These are phyloP conservation scores for Rhodamnia rubescens DNA, from an alignment of 345 rosid species.

Conservation along the genomic window DNA sequence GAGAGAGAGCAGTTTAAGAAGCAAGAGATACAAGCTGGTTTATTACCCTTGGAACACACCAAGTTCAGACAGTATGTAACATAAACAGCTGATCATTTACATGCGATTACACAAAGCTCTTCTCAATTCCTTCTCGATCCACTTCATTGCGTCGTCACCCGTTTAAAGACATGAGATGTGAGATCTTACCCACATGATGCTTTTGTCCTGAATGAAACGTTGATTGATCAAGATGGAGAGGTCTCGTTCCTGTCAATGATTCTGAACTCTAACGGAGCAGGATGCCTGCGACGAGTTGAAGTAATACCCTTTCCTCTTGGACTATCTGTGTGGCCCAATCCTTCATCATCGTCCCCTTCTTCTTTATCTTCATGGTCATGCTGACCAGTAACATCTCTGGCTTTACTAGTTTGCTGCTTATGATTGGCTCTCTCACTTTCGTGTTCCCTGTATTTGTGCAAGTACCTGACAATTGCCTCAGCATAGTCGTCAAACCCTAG, in stretches of 20 bases:
- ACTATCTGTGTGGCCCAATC: conserved; percentile 3
- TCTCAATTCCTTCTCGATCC: not conserved
- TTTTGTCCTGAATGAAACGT: not conserved
- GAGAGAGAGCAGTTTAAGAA: not conserved
- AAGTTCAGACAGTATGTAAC: not conserved
- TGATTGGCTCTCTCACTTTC: conserved; percentile 33
- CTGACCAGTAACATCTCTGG: not conserved
- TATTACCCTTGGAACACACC: not conserved
- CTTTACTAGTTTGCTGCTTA: not conserved
- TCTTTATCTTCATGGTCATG: conserved; percentile 15
- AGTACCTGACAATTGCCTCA: conserved; percentile 51
- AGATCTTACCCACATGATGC: not conserved
- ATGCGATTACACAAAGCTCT: not conserved
- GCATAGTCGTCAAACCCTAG: conserved; percentile 70
- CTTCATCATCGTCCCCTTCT: conserved; percentile 12
- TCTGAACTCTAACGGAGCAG: conserved; percentile 14
- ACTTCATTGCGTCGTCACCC: not conserved
- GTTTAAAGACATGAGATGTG: not conserved
- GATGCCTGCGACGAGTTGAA: not conserved
- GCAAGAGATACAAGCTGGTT: not conserved
- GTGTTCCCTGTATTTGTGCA: conserved; percentile 49
- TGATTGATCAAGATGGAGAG: conserved; percentile 7
- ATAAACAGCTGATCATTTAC: not conserved
- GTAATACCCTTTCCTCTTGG: not conserved
- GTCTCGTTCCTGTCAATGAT: conserved; percentile 43